Conservation (phyloP, 2,329 filamentous ascomycete species). For the Clonostachys sp. region DNA sequence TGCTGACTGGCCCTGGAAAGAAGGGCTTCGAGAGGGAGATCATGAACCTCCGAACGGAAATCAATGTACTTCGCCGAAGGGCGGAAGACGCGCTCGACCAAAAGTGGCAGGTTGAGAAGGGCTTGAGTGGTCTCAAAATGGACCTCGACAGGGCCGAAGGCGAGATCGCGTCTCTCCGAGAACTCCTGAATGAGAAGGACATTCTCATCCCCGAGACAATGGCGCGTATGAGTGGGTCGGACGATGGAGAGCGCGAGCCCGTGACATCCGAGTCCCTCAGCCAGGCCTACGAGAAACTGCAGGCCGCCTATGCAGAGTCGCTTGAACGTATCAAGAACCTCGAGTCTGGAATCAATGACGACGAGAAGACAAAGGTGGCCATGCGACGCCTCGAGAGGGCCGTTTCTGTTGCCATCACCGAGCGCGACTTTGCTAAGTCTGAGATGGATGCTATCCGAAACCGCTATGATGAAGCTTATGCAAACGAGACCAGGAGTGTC, state of each 20-base stretch:
- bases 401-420: constrained; percentile 63
- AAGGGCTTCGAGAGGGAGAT: constrained; percentile 86
- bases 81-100: constrained; percentile 93
- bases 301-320: constrained; percentile 64
- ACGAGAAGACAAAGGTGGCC: constrained; percentile 57
- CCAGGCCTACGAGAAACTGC: constrained; percentile 69
- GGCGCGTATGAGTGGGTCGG: constrained; percentile 34
- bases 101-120: constrained; percentile 95
- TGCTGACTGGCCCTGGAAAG: constrained; percentile 63
- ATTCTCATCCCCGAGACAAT: constrained; percentile 65
- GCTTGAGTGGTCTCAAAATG: constrained; percentile 85
- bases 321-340: constrained; percentile 63
- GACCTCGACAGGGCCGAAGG: constrained; percentile 93
- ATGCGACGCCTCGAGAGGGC: constrained; percentile 63
- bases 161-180: constrained; percentile 80
- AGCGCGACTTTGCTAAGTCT: constrained; percentile 67
- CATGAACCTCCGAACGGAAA: constrained; percentile 72
- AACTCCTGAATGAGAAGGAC: constrained; percentile 76
- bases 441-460: constrained; percentile 59
- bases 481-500: constrained; percentile 50
- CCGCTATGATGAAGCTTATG: constrained; percentile 54
- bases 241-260: constrained; percentile 24
- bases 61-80: constrained; percentile 76
- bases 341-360: constrained; percentile 29
- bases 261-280: constrained; percentile 69